Conservation (phyloP, 2,329 filamentous ascomycete species). For the Aaosphaeria arxii region DNA sequence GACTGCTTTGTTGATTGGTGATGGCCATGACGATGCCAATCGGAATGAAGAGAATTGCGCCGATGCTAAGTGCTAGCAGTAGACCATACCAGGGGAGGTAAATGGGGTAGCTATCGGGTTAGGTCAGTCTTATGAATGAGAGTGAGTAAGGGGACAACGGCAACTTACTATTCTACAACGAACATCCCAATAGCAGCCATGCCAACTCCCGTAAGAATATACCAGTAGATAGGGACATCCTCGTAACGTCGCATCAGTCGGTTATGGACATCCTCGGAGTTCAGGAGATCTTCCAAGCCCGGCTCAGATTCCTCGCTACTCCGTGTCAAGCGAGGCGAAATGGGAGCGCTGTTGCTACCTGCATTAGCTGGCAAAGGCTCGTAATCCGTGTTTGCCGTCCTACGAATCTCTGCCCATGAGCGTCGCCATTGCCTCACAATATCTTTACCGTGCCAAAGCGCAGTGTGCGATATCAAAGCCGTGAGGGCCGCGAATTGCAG, state of each 20-base stretch:
- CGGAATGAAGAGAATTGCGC: conserved; percentile 79
- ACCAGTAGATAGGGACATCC: conserved; percentile 80
- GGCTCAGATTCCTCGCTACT: conserved; percentile 34
- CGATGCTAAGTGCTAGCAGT: conserved; percentile 73
- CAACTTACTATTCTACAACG: conserved; percentile 74
- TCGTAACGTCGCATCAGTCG: conserved; percentile 79
- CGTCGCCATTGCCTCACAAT: conserved; percentile 74
- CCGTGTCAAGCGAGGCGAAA: conserved; percentile 18
- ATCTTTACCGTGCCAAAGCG: conserved; percentile 80
- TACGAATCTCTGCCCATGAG: conserved; percentile 62
- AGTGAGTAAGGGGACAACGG: neutral
- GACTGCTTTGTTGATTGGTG: conserved; percentile 83
- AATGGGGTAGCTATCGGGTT: conserved; percentile 53
- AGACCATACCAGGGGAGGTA: conserved; percentile 86
- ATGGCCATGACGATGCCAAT: conserved; percentile 93
- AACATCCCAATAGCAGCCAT: conserved; percentile 81
- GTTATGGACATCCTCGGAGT: conserved; percentile 77
- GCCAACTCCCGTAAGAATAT: conserved; percentile 68
- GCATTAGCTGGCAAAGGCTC: conserved; percentile 26
- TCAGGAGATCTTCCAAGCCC: conserved; percentile 54
- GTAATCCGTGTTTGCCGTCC: conserved; percentile 25
- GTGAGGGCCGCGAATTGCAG: conserved; percentile 82
- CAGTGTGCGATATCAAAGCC: conserved; percentile 75
- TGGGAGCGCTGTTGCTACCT: conserved; percentile 31
- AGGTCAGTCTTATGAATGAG: neutral